Base-by-base conservation (phyloP, 1,284 basidiomycete species). In the Wolfiporia cocos region DNA sequence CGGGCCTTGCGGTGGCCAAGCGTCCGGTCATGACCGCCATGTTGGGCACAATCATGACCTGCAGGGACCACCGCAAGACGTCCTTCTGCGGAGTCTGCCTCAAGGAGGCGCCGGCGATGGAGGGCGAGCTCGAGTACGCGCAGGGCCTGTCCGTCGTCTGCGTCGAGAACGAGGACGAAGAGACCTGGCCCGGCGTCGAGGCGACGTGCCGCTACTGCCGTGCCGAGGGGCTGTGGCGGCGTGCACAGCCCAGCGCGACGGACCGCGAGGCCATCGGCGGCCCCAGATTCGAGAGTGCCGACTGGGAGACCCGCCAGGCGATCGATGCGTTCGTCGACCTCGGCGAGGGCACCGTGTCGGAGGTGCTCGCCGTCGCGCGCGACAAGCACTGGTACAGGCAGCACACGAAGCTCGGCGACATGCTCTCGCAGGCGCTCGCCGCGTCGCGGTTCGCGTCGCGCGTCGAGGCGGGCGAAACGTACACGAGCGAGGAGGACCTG, bases 381-480 rank as follows among this genome's bases (percentile, higher is more conserved):
- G 85, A 87, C 57, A 82, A 83, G 59, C 66, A 70, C 41, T 88
- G 85, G 85, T 58, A 87, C 36, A 65, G 76, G 32, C 69, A 64
- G 39, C 62, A 76, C 55, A 87, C 84, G 0, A 78, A 78, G 49
- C 67, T 86, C 41, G 64, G 65, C 2, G 79, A 82, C 43, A 71
- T 86, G 57, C 71, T 84, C 56, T 66, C 70, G 48, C 80, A 86
- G 47, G 77, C 81, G 3, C 58, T 85, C 3, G 81, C 81, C 18
- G 75, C 83, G 37, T 67, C 72, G 14, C 62, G 72, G 36, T 77
- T 69, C 32, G 56, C 55, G 14, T 56, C 60, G n/a, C 57, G 63
- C 14, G 54, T 49, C 9, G 65, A 62, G 52, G 66, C 68, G 15
- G 65, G 64, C 21, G 64, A 65, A n/a, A 54, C 48, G 20, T 68